Evolutionary conservation across 345 rosid species (phyloP).

Genomic region (Linum trigynum): DNA sequence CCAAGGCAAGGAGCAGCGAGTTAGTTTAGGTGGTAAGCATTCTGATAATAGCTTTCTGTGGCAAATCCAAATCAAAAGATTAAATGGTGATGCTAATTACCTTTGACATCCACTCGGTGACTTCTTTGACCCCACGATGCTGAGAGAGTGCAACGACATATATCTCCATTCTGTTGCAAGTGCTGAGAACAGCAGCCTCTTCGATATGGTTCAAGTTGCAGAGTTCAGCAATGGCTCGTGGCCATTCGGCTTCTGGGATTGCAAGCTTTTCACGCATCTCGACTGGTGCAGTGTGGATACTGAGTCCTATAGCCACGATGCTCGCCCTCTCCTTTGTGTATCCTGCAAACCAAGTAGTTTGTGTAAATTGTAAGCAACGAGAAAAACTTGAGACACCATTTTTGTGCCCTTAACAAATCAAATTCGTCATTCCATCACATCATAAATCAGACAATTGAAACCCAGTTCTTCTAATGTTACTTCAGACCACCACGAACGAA

Average conservation of each 20-base stretch:
- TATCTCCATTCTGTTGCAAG: constrained; percentile 49
- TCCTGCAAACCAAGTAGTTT: constrained; percentile 17
- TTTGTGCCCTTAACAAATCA: neutral
- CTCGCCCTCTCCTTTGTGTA: constrained; percentile 45
- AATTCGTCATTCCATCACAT: neutral
- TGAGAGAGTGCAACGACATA: constrained; percentile 46
- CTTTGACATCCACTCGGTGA: constrained; percentile 55
- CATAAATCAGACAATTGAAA: neutral
- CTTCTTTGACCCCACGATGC: constrained; percentile 49
- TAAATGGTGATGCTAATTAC: constrained; percentile 19
- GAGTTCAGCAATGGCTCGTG: constrained; percentile 51
- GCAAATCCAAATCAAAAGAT: no score
- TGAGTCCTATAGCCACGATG: constrained; percentile 43
- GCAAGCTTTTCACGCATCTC: constrained; percentile 50
- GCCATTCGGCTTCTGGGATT: constrained; percentile 52
- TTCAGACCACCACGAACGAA: no score
- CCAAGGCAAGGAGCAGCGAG: neutral
- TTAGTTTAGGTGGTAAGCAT: neutral
- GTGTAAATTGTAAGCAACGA: neutral
- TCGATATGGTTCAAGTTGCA: constrained; percentile 82
- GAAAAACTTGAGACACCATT: neutral
- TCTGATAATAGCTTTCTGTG: neutral
- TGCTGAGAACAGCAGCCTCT: constrained; percentile 50
- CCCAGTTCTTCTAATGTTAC: no score
- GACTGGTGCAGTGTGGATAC: constrained; percentile 38